A percentile compares a stretch with the other conserved stretches of the same genome.
phyloP scores from a whole-genome alignment of 352 stramenopile species.

The Phytophthora crassamura region DNA sequence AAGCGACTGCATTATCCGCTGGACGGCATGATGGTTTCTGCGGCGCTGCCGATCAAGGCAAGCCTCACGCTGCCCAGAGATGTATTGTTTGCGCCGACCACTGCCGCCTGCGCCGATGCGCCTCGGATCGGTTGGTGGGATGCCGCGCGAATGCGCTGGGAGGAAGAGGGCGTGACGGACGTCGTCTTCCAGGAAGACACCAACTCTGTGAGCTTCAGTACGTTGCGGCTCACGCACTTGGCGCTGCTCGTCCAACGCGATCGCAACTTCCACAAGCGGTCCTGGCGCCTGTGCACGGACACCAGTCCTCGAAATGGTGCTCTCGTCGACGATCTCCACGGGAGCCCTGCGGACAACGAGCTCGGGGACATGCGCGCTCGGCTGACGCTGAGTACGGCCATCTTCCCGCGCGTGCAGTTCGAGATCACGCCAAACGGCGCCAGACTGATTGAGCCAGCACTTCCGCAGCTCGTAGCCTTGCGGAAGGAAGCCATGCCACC shows the following conservation, averaged over 20 bases:
- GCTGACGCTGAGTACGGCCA: constrained; percentile 64
- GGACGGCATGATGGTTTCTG: constrained; percentile 75
- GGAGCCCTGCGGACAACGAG: constrained; percentile 9
- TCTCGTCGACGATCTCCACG: constrained; percentile 10
- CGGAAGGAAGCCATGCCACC: constrained; percentile 48
- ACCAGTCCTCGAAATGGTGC: constrained; percentile 31
- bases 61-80: constrained; percentile 57
- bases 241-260: constrained; percentile 76
- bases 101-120: constrained; percentile 5
- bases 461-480: constrained; percentile 56
- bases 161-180: constrained; percentile 82
- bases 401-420: constrained; percentile 65
- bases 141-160: constrained; percentile 51
- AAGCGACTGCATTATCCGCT: constrained; percentile 78
- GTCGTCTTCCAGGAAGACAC: constrained; percentile 64
- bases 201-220: constrained; percentile 72
- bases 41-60: constrained; percentile 71
- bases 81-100: constrained; percentile 49
- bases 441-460: constrained; percentile 53
- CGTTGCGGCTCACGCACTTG: constrained; percentile 76
- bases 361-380: constrained; percentile 38
- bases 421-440: constrained; percentile 71
- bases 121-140: constrained; percentile 81
- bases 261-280: constrained; percentile 69
- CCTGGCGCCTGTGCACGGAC: constrained; percentile 70